A percentile compares a stretch with the other conserved stretches of the same genome.
These are phyloP conservation scores for Colletotrichum tropicicola DNA, from an alignment of 2,329 filamentous ascomycete genomes.

Conservation along the genomic window DNA sequence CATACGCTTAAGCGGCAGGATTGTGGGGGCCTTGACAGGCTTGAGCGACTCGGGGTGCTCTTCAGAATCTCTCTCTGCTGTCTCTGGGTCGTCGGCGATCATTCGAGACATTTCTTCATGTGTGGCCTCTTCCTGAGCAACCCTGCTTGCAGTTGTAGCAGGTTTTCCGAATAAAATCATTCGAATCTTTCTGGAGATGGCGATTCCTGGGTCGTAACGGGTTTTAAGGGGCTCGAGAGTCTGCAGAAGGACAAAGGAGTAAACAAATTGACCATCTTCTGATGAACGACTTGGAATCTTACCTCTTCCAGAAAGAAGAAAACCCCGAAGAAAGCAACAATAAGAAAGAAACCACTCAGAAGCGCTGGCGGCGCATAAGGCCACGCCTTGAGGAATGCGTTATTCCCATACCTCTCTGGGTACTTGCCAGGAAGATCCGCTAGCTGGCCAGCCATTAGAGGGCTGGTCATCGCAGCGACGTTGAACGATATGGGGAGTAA, in stretches of 20 bases:
- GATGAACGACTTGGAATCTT: neutral
- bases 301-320: conserved; percentile 21
- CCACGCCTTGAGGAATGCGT: conserved; percentile 1
- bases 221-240: neutral
- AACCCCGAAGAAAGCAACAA: neutral
- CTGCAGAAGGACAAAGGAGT: neutral
- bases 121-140: neutral
- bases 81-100: neutral
- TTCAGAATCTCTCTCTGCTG: neutral
- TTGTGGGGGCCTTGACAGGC: neutral
- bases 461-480: conserved; percentile 8
- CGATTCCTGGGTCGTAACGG: neutral
- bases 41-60: neutral
- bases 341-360: neutral
- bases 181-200: neutral
- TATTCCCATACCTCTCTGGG: conserved; percentile 6
- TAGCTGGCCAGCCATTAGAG: conserved; percentile 7
- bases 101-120: conserved; percentile 6
- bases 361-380: conserved; percentile 7
- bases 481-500: conserved; percentile 10
- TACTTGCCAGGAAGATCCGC: conserved; percentile 15
- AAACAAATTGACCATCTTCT: neutral
- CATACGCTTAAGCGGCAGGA: neutral
- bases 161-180: neutral
- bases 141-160: neutral